Base-by-base conservation (phyloP, 2,329 filamentous ascomycete genomes). In the Trichoderma guizhouense region DNA sequence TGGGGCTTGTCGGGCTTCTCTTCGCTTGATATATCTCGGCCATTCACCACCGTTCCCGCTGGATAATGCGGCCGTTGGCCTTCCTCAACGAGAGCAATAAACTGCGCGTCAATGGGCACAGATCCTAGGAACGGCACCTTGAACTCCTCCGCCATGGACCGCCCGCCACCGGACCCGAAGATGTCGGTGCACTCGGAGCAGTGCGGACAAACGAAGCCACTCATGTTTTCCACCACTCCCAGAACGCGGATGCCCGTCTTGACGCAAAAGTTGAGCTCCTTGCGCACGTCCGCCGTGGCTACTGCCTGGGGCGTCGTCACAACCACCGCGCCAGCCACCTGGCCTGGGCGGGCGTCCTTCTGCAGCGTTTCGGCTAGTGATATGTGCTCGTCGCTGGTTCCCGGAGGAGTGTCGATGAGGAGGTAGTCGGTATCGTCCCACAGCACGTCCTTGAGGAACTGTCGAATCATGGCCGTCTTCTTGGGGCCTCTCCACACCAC, bases 401-500 rank as follows among this genome's bases (percentile, higher is more conserved):
- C 96, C 0, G 96, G 96, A 14, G 96, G 96, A 3, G 96, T 99
- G 81, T 99, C 96, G 78, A 99, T 93, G 72, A 99, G 88, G 0
- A 99, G 86, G 79, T 93, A 98, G 80, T 98, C 95, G n/a, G 93
- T 89, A 28, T 91, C 88, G 69, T 89, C 88, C 96, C 96, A 98
- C 34, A 93, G 86, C 5, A 98, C 95, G 78, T 98, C 95, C 1
- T 93, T 92, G 32, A 99, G 86, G 79, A 99, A 99, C 81, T 99
- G 96, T 53, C 95, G 90, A 72, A 99, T 94, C 96, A 99, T 99
- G 65, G 96, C 96, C 5, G 96, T 99, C 84, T 99, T 99, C 83
- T 99, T 99, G 3, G 96, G 96, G 0, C 96, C 96, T 68, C 96
- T 90, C 96, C 96, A 99, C 51, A 99, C 96, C 0, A 99, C 95